A percentile compares a stretch with the other conserved stretches of the same genome.
phyloP scores from a whole-genome alignment of 2,329 filamentous ascomycete species.

The Xylariomycetidae sp. region DNA sequence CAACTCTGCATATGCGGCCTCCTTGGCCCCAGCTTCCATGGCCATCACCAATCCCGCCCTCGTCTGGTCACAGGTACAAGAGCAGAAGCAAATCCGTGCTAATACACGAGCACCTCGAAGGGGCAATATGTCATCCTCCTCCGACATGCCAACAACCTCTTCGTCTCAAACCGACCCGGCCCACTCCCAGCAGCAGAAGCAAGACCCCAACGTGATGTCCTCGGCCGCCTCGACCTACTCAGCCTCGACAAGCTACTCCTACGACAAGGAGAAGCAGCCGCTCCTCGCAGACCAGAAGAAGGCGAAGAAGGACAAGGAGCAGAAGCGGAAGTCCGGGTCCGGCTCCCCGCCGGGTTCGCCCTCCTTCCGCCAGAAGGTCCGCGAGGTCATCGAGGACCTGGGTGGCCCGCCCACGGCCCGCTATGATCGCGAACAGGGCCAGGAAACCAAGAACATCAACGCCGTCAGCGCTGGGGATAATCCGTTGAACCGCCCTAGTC shows the following conservation, averaged over 20 bases:
- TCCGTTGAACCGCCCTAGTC: too few species aligned
- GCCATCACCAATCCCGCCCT: conserved; percentile 18
- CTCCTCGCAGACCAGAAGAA: neutral
- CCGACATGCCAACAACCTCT: too few species aligned
- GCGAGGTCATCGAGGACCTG: conserved; percentile 8
- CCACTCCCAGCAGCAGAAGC: conserved; percentile 1
- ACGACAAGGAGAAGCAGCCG: conserved; percentile 12
- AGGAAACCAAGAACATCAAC: conserved; percentile 1
- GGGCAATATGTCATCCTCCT: too few species aligned
- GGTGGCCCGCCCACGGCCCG: conserved; percentile 5
- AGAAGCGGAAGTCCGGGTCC: conserved; percentile 10
- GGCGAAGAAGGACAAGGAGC: conserved; percentile 1
- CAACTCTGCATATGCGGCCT: conserved; percentile 8
- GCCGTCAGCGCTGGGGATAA: too few species aligned
- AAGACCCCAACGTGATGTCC: conserved; percentile 2
- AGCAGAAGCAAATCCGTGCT: conserved; percentile 13
- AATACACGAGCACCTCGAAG: too few species aligned
- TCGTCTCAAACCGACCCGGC: too few species aligned
- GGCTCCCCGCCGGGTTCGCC: too few species aligned
- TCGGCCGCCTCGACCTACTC: conserved; percentile 16
- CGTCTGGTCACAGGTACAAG: conserved; percentile 15
- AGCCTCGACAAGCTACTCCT: conserved; percentile 15
- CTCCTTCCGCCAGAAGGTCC: conserved; percentile 14
- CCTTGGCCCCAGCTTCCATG: conserved; percentile 13
- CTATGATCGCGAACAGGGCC: conserved; percentile 6